phyloP scores from a whole-genome alignment of 2,329 filamentous ascomycete genomes.

The Sordariomycetes sp. region DNA sequence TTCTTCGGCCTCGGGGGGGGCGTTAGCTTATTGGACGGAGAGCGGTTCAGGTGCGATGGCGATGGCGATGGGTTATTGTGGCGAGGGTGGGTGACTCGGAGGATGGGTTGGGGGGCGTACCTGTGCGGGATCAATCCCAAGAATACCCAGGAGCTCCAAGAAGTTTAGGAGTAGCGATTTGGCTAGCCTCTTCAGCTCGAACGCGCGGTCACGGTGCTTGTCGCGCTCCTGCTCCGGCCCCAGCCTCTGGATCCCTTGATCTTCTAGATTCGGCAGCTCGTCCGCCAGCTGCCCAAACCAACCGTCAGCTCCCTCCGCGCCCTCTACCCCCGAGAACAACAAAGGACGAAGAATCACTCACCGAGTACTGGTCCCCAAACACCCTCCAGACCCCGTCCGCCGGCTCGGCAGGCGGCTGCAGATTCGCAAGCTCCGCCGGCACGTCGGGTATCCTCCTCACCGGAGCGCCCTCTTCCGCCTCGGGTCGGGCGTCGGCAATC shows the following conservation, averaged over 20 bases:
- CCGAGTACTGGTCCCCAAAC: constrained; percentile 56
- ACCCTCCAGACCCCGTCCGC: constrained; percentile 55
- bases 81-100: background rate
- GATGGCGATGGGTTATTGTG: background rate
- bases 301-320: background rate
- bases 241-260: constrained; percentile 59
- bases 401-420: constrained; percentile 73
- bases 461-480: background rate
- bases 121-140: constrained; percentile 50
- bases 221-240: constrained; percentile 22
- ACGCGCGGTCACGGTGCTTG: constrained; percentile 48
- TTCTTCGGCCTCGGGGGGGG: constrained; percentile 38
- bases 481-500: background rate
- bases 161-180: constrained; percentile 84
- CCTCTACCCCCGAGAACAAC: background rate
- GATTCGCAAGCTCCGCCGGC: constrained; percentile 58
- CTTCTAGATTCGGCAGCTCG: constrained; percentile 51
- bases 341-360: constrained; percentile 10
- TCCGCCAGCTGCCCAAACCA: constrained; percentile 36
- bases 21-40: background rate
- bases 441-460: constrained; percentile 23
- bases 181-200: constrained; percentile 62
- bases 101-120: constrained; percentile 17
- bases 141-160: constrained; percentile 64
- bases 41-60: background rate